Base-by-base conservation (phyloP, 495 filamentous ascomycete genomes). In the Astrothelium subdiscretum region DNA sequence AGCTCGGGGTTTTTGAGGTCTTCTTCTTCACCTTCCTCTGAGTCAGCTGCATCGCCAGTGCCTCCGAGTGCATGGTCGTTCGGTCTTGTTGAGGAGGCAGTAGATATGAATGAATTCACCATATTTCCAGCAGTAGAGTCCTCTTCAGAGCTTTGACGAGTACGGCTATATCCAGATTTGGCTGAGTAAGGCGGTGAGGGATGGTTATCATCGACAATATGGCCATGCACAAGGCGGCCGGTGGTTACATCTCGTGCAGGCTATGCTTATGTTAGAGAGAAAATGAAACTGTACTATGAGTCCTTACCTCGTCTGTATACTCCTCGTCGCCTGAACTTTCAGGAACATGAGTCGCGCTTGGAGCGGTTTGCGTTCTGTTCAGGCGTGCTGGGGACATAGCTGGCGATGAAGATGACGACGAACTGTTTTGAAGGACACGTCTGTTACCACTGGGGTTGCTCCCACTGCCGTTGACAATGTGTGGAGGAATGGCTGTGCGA, bases 171-270 rank as follows among this genome's bases (percentile, higher is more conserved):
- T 54, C 74, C 71, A 22, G 80, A 83, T 61, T 81, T 75, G 3
- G 83, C 82, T 10, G 91, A 95, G 6, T 83, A 78, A 26, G 81
- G 75, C 15, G 87, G 85, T 10, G 88, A 90, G n/a, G 86, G 87
- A 68, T 90, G 90, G 70, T 96, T 87, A 73, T 98, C 94, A 59
- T 95, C 87, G 15, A 98, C 95, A 68, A 98, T 88, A 69, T 97
- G 94, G 20, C 94, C 94, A 65, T 97, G 92, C n/a, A 97, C 82
- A 35, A 98, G 78, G 32, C 94, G 84, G 32, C 90, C 95, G 43
- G 91, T 92, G 48, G 91, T 92, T 42, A 98, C 91, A 72, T 97
- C 90, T 43, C 84, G 82, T 29, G 90, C 92, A 51, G 90, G 85
- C 71, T 75, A 54, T 32, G 35, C 22, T 1, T 15, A 40, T 60